Conservation (phyloP, 73 alveolate species). For the Breviolum minutum region DNA sequence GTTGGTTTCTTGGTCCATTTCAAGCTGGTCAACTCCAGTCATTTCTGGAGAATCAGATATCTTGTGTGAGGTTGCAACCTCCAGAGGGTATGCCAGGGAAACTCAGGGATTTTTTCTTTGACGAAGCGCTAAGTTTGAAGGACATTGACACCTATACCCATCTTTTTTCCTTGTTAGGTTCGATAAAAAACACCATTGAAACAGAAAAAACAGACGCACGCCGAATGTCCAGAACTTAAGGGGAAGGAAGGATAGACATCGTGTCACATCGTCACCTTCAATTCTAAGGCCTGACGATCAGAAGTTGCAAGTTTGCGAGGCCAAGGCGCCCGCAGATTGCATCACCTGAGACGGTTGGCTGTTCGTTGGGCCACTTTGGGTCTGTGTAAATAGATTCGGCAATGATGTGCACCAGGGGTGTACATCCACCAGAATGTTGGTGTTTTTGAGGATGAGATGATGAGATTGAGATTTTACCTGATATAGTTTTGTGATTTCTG, state of each 20-base stretch:
- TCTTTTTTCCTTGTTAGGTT: no score
- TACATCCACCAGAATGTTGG: background rate
- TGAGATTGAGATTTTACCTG: background rate
- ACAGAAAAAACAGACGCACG: no score
- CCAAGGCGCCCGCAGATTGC: slow-evolving; percentile 38
- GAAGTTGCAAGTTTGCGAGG: slow-evolving; percentile 10
- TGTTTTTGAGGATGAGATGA: background rate
- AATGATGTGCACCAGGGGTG: background rate
- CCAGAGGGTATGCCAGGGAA: background rate
- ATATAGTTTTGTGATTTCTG: background rate
- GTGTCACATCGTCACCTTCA: no score
- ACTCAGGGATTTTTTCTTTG: background rate
- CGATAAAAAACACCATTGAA: no score
- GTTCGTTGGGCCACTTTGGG: background rate
- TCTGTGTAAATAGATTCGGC: background rate
- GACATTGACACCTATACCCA: no score
- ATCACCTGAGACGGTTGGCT: background rate
- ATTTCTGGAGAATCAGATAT: background rate
- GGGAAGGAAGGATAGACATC: no score
- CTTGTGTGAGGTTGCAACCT: slow-evolving; percentile 9
- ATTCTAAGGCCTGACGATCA: no score
- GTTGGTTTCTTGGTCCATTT: no score
- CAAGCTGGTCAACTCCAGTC: background rate
- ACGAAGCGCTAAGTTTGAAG: no score
- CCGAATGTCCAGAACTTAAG: no score